Evolutionary conservation across 768 basidiomycete species (phyloP).

Genomic region (Tylopilus sp.): DNA sequence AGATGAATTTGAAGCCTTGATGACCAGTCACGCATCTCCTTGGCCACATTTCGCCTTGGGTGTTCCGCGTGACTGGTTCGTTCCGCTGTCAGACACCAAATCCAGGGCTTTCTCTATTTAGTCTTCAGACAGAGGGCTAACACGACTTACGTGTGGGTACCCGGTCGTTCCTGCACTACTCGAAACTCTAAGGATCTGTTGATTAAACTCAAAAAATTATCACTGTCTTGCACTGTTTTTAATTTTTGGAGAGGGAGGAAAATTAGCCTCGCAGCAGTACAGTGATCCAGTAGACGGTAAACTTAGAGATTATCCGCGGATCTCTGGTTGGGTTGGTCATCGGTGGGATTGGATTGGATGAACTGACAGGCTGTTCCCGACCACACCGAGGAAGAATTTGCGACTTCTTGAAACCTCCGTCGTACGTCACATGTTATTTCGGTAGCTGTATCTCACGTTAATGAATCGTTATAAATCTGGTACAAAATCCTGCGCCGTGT

Average conservation of each 20-base stretch:
- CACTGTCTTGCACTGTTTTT: neutral
- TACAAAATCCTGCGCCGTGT: neutral
- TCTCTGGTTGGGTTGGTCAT: neutral
- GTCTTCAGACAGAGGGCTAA: neutral
- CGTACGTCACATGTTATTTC: conserved; percentile 11
- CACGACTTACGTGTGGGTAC: conserved; percentile 9
- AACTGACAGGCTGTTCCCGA: neutral
- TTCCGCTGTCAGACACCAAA: conserved; percentile 59
- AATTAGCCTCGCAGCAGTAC: neutral
- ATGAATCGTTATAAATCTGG: neutral
- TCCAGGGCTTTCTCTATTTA: neutral
- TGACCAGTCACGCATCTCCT: conserved; percentile 42
- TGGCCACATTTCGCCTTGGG: neutral
- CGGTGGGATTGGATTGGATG: neutral
- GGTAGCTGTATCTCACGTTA: conserved; percentile 3
- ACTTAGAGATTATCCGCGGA: neutral
- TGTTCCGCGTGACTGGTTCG: conserved; percentile 46
- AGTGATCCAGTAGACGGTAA: too few relatives aligned
- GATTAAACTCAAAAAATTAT: neutral
- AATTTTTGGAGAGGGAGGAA: too few relatives aligned
- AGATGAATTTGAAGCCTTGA: conserved; percentile 51
- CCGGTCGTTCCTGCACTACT: neutral
- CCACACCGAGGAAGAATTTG: neutral
- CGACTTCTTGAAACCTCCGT: conserved; percentile 7
- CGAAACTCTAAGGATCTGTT: neutral